Percentiles rank a stretch among this genome's conserved stretches.
Evolutionary conservation across 2,329 filamentous ascomycete genomes (phyloP).

Genomic region (Xylariaceae sp.): DNA sequence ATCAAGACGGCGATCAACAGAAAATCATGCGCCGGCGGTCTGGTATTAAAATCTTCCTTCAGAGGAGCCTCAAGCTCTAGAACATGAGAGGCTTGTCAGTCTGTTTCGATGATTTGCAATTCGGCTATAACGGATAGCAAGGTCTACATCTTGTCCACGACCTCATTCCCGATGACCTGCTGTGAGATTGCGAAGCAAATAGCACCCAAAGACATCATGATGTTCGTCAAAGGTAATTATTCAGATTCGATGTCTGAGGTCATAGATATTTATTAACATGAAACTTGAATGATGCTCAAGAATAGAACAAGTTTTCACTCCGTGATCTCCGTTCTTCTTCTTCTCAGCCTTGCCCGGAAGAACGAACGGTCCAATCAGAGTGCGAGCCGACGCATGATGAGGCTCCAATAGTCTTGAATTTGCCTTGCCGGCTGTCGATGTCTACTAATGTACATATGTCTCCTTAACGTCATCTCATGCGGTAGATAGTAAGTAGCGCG

Average conservation of each 20-base stretch:
- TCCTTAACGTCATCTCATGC: no score
- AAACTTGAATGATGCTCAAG: no score
- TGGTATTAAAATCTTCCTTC: slow-evolving; percentile 9
- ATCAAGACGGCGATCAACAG: slow-evolving; percentile 25
- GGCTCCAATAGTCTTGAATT: no score
- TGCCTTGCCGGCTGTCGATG: no score
- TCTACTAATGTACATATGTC: no score
- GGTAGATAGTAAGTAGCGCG: no score
- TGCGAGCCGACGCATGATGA: background rate
- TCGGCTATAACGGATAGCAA: background rate
- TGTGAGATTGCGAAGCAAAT: no score
- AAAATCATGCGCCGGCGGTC: slow-evolving; percentile 22
- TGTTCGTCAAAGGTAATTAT: no score
- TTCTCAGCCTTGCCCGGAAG: background rate
- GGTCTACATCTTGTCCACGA: background rate
- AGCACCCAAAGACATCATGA: no score
- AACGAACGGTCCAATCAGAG: background rate
- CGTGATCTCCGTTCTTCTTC: background rate
- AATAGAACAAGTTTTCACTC: background rate
- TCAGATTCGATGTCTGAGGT: no score
- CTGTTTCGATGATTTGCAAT: slow-evolving; percentile 9
- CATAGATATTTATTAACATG: no score
- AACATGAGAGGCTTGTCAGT: slow-evolving; percentile 5
- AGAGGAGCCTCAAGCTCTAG: slow-evolving; percentile 1
- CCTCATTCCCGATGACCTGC: background rate